Percentiles rank a stretch among this genome's conserved stretches.
Evolutionary conservation across 495 filamentous ascomycete species (phyloP).

Genomic region (Neurospora discreta): DNA sequence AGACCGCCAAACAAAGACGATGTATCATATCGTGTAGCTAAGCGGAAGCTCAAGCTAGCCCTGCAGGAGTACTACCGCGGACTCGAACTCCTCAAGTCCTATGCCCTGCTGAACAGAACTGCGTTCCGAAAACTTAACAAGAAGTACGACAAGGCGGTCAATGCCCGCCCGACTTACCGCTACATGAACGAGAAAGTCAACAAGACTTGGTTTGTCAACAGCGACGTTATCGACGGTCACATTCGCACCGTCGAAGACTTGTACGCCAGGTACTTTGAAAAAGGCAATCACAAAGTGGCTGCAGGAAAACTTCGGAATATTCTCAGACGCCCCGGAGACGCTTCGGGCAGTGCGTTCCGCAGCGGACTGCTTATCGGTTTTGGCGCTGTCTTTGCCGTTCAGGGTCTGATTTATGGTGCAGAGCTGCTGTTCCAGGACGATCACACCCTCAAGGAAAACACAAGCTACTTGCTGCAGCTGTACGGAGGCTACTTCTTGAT

Average conservation of each 20-base stretch:
- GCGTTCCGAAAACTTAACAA: conserved; percentile 98
- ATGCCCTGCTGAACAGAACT: conserved; percentile 75
- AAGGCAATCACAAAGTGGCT: conserved; percentile 82
- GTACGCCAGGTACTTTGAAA: conserved; percentile 86
- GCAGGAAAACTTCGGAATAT: conserved; percentile 70
- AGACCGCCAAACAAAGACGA: conserved; percentile 40
- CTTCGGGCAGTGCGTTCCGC: conserved; percentile 61
- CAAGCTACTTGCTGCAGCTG: conserved; percentile 71
- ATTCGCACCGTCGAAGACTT: conserved; percentile 75
- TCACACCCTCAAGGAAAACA: conserved; percentile 33
- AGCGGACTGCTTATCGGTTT: conserved; percentile 70
- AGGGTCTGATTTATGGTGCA: conserved; percentile 59
- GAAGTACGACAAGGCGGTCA: conserved; percentile 87
- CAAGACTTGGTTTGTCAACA: conserved; percentile 80
- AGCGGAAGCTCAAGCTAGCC: conserved; percentile 80
- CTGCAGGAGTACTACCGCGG: conserved; percentile 88
- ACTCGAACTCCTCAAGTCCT: conserved; percentile 83
- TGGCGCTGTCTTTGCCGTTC: conserved; percentile 60
- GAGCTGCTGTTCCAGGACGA: conserved; percentile 44
- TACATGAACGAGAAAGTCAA: conserved; percentile 93
- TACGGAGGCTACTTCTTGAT: conserved; percentile 80
- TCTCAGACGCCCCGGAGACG: conserved; percentile 52
- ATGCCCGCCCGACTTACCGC: conserved; percentile 60
- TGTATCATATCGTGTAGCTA: conserved; percentile 72
- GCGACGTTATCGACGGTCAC: conserved; percentile 66